A percentile compares a stretch with the other conserved stretches of the same genome.
phyloP scores from a whole-genome alignment of 2,329 filamentous ascomycete species.

The Calycina marina region DNA sequence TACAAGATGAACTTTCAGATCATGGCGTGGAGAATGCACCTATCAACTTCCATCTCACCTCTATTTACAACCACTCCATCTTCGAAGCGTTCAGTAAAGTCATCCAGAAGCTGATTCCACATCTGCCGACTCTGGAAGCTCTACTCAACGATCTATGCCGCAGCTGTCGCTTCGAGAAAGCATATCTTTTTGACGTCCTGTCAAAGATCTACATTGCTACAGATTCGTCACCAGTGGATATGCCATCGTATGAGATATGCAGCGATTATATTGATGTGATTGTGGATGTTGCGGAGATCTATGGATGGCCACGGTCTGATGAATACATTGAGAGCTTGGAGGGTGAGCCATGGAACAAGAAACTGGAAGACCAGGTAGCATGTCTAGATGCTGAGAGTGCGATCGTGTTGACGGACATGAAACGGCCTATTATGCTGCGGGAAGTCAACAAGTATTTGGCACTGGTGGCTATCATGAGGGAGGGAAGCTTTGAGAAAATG shows the following conservation, averaged over 20 bases:
- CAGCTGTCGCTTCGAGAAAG: slow-evolving; percentile 92
- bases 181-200: slow-evolving; percentile 92
- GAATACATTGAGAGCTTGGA: slow-evolving; percentile 41
- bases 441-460: slow-evolving; percentile 64
- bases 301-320: slow-evolving; percentile 56
- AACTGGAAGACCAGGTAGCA: slow-evolving; percentile 50
- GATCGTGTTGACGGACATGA: slow-evolving; percentile 48
- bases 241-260: slow-evolving; percentile 95
- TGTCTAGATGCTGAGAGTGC: slow-evolving; percentile 53
- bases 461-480: slow-evolving; percentile 74
- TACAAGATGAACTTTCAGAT: slow-evolving; percentile 90
- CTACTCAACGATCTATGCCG: slow-evolving; percentile 88
- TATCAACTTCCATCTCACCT: slow-evolving; percentile 89
- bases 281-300: slow-evolving; percentile 91
- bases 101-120: slow-evolving; percentile 92
- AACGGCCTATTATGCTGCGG: slow-evolving; percentile 48
- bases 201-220: slow-evolving; percentile 99
- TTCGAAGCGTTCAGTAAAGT: slow-evolving; percentile 98
- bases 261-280: slow-evolving; percentile 98
- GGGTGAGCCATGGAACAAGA: slow-evolving; percentile 44
- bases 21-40: slow-evolving; percentile 86
- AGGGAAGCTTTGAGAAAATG: slow-evolving; percentile 72
- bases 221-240: slow-evolving; percentile 82
- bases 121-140: slow-evolving; percentile 81
- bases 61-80: slow-evolving; percentile 96